phyloP scores from a whole-genome alignment of 2,329 filamentous ascomycete genomes.

The Blastomyces gilchristii region DNA sequence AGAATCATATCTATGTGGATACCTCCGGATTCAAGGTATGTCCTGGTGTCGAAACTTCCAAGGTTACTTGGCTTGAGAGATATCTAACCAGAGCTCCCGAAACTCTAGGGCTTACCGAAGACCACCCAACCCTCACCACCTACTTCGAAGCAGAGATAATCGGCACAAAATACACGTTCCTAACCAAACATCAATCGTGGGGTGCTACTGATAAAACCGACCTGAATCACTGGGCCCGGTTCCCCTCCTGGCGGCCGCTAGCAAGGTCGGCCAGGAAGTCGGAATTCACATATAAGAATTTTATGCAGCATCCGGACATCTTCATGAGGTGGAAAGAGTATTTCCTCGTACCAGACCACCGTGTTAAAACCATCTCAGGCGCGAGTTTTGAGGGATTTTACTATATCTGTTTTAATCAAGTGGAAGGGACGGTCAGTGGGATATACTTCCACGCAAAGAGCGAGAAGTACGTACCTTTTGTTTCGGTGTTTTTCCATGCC shows the following conservation, averaged over 20 bases:
- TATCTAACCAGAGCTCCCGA: neutral
- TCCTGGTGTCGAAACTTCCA: neutral
- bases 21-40: constrained; percentile 85
- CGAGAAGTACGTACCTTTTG: constrained; percentile 62
- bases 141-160: constrained; percentile 99
- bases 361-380: constrained; percentile 79
- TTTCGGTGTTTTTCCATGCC: neutral
- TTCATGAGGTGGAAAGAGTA: constrained; percentile 99
- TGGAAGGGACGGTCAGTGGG: constrained; percentile 73
- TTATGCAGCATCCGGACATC: constrained; percentile 71
- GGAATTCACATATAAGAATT: constrained; percentile 55
- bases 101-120: constrained; percentile 69
- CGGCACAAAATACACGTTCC: constrained; percentile 86
- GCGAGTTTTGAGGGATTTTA: constrained; percentile 98
- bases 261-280: constrained; percentile 51
- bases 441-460: constrained; percentile 98
- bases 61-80: constrained; percentile 4
- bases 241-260: constrained; percentile 73
- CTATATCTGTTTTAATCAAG: constrained; percentile 97
- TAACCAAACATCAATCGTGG: constrained; percentile 81
- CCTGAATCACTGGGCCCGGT: constrained; percentile 84
- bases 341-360: constrained; percentile 90
- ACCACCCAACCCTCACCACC: constrained; percentile 93
- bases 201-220: constrained; percentile 87
- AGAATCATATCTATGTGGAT: constrained; percentile 90